Base-by-base conservation (phyloP, 495 filamentous ascomycete genomes). In the Collariella sp. region DNA sequence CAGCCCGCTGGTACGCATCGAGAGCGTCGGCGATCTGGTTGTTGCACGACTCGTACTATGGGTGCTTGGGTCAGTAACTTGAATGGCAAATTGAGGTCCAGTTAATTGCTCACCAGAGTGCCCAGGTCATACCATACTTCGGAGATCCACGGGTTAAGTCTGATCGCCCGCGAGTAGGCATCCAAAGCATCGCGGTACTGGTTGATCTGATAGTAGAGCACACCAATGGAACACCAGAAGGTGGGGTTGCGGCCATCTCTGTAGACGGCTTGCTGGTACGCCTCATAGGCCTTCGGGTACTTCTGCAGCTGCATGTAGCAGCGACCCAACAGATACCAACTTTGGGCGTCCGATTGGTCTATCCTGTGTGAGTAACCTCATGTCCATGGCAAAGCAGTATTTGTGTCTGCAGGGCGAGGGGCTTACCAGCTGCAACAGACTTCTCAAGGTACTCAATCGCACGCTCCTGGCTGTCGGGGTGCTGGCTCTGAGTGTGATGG, bases 231-330 rank as follows among this genome's bases (percentile, higher is more conserved):
- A 74, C 94, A 97, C 93, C 93, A 99, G 76, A 99, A 99, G 12
- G 93, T 99, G 23, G 93, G 94, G 62, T 99, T 99, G 61, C 93
- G 84, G 20, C 94, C 94, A 66, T 99, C 93, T 50, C 93, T 89
- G 66, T 99, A 99, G 44, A 99, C 93, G 3, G 93, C 93, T 72
- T 99, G 93, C 66, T 99, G 93, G 65, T 99, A 99, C 11, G 93
- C 94, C 70, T 98, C 93, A 66, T 98, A 98, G 4, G 93, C 93
- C 68, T 97, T 98, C 55, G 94, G 93, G 67, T 96, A 97, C 66
- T 98, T 98, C 71, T 95, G 88, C 67, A 96, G 90, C 60, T 93
- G 94, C 93, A 98, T 98, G 76, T 98, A 98, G 72, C 93, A 98
- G 59, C 93, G 85, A 40, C 93, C 93, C 42, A 98, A 83, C 40